Conservation (phyloP, 306 rosid species). For the Parietaria judaica region DNA sequence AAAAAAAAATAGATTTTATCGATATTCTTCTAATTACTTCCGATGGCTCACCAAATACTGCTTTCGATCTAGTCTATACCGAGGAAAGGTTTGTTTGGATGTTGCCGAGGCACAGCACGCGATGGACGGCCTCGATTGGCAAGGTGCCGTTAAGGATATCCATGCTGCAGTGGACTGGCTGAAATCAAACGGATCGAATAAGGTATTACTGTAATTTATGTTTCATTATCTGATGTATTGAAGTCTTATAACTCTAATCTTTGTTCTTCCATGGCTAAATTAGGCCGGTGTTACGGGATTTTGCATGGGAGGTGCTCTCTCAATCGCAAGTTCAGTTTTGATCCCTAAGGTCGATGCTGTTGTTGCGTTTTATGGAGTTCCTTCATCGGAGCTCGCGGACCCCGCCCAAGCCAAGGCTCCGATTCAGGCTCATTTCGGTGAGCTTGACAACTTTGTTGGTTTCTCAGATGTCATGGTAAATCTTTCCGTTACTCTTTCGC, state of each 20-base stretch:
- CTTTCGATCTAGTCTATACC: conserved; percentile 42
- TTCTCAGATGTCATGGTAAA: conserved; percentile 87
- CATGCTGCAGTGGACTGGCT: conserved; percentile 85
- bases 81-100: conserved; percentile 87
- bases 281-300: conserved; percentile 95
- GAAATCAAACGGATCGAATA: conserved; percentile 81
- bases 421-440: conserved; percentile 94
- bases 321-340: conserved; percentile 93
- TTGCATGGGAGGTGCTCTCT: conserved; percentile 98
- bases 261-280: conserved; percentile 12
- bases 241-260: conserved; percentile 3
- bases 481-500: conserved; percentile 4
- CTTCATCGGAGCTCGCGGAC: conserved; percentile 86
- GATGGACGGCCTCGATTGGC: conserved; percentile 92
- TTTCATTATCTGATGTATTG: not conserved
- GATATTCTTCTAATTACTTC: not conserved
- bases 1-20: too few relatives aligned
- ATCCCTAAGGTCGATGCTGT: conserved; percentile 73
- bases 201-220: conserved; percentile 35
- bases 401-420: conserved; percentile 86
- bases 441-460: conserved; percentile 76
- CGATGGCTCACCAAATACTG: not conserved
- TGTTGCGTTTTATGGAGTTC: conserved; percentile 89
- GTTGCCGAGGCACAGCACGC: conserved; percentile 91
- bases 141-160: conserved; percentile 86